These are phyloP conservation scores for Cucumis cinereus DNA, from an alignment of 306 rosid species.

Conservation along the genomic window DNA sequence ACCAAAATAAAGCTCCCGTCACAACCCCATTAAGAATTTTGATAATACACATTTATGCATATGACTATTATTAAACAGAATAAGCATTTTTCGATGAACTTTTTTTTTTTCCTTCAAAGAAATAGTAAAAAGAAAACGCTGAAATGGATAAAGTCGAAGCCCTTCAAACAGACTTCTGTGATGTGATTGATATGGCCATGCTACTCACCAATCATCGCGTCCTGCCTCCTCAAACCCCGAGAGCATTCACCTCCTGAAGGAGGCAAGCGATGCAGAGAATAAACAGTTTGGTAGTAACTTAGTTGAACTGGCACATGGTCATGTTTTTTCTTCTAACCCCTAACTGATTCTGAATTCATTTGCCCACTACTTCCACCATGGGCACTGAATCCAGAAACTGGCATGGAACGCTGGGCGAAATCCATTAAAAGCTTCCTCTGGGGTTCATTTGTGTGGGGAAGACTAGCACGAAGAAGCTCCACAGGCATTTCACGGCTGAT, in stretches of 20 bases:
- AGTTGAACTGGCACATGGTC: not conserved
- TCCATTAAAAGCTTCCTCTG: slow-evolving; percentile 66
- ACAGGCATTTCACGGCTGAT: slow-evolving; percentile 86
- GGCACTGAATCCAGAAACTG: slow-evolving; percentile 45
- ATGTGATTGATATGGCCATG: not conserved
- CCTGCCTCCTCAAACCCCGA: not conserved
- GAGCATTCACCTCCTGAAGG: not conserved
- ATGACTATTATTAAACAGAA: slow-evolving; percentile 14
- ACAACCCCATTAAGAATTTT: slow-evolving; percentile 15
- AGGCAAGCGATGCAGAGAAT: not conserved
- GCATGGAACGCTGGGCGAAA: slow-evolving; percentile 79
- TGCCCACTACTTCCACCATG: slow-evolving; percentile 33
- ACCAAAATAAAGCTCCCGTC: slow-evolving; percentile 34
- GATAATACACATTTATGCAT: slow-evolving; percentile 34
- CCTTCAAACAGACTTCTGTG: not conserved
- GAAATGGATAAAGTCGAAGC: not conserved
- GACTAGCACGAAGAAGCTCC: slow-evolving; percentile 87
- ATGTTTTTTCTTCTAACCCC: slow-evolving; percentile 13
- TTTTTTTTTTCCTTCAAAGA: slow-evolving; percentile 7
- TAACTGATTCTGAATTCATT: slow-evolving; percentile 69
- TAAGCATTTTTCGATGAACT: slow-evolving; percentile 9
- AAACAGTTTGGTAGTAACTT: not conserved
- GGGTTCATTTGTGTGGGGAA: slow-evolving; percentile 82
- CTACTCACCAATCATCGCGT: not conserved
- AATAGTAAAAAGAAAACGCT: slow-evolving; percentile 8